A percentile compares a stretch with the other conserved stretches of the same genome.
Conservation (phyloP, 148 eudicot species). For the Spergularia marina region DNA sequence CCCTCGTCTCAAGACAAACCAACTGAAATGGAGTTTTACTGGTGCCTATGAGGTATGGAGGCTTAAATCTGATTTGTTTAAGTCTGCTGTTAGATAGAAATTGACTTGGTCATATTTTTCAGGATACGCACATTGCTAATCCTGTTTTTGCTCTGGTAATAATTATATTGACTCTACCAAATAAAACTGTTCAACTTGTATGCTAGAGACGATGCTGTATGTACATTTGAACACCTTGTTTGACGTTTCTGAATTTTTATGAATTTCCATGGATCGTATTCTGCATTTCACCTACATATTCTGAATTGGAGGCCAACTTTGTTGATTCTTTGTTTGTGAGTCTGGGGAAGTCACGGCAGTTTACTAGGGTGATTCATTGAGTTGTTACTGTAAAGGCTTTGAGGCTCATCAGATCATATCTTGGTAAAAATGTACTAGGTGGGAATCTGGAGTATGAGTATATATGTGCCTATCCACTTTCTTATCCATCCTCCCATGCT, state of each 20-base stretch:
- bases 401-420: no score
- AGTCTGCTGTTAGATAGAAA: constrained; percentile 7
- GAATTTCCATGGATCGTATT: no score
- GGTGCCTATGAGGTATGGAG: constrained; percentile 93
- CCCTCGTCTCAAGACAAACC: constrained; percentile 87
- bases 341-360: no score
- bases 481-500: no score
- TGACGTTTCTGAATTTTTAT: background rate
- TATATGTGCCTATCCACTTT: no score
- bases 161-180: constrained; percentile 4
- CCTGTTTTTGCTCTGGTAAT: constrained; percentile 29
- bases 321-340: no score
- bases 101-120: constrained; percentile 21
- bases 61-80: constrained; percentile 6
- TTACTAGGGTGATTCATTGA: no score
- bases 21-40: constrained; percentile 77
- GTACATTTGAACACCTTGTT: background rate
- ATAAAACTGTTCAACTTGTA: background rate
- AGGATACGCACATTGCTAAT: constrained; percentile 21
- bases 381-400: no score
- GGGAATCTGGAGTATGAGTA: no score
- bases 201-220: background rate
- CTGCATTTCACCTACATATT: no score
- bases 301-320: no score
- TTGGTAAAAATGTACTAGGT: no score